Evolutionary conservation across 2,329 filamentous ascomycete species (phyloP), one percentile per base, ranked within the genome.

Genomic region (Pseudopithomyces maydicus): DNA sequence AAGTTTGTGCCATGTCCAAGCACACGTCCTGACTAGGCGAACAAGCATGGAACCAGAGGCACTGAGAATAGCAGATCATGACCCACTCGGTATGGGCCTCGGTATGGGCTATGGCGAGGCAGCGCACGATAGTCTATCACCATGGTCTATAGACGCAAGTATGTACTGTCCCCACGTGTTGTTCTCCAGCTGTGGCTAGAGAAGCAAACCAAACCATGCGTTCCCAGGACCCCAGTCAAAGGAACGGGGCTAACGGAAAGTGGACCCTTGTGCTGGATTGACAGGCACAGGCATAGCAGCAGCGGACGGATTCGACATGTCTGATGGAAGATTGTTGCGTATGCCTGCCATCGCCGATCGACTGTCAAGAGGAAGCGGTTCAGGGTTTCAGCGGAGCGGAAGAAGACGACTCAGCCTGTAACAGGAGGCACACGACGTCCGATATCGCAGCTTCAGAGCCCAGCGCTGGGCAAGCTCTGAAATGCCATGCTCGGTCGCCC

Each of bases 191-290:
- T n/a, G 57, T 45, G 47, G 41, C 41, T 47, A 14, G 19, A 33
- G 22, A 41, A 10, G 23, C 50, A 47, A 33, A 38, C 52, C 48
- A 54, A 44, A 59, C 20, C 12, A 38, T 51, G 54, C 56, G 59
- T 48, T 55, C 54, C 59, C 47, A 54, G 47, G 36, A 44, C 15
- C 50, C 19, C 33, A 15, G 45, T 17, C 33, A 23, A 29, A 32
- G 17, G 20, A 48, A 32, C 11, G 19, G 14, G 32, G 15, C 50
- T 44, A 44, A 48, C 43, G 43, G n/a, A 20, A 22, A 52, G 48
- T 41, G 44, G 36, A 49, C 36, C 46, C 51, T 38, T 54, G 50
- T 32, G 51, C 19, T 11, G 5, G 42, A 26, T 38, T 38, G 42
- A 19, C 42, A 46, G 22, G n/a, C n/a, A 38, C 35, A 47, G 38